A percentile compares a stretch with the other conserved stretches of the same genome.
phyloP scores from a whole-genome alignment of 2,329 filamentous ascomycete species.

The Plectosphaerella sp. region DNA sequence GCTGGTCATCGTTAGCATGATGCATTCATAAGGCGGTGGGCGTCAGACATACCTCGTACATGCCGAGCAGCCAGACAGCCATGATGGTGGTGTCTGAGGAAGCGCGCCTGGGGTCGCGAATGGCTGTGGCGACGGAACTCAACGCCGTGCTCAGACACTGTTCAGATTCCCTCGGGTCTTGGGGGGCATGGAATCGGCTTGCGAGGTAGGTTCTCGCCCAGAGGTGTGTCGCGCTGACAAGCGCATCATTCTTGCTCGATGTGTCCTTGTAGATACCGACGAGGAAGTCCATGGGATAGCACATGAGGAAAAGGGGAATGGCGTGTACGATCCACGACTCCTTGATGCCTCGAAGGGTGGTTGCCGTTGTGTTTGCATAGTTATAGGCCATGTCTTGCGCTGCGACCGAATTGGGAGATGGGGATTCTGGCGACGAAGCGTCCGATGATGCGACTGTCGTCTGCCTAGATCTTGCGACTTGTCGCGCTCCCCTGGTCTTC shows the following conservation, averaged over 20 bases:
- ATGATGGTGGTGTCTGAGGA: conserved; percentile 28
- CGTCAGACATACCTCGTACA: conserved; percentile 27
- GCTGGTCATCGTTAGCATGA: conserved; percentile 16
- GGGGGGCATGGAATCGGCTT: conserved; percentile 26
- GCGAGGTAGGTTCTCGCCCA: conserved; percentile 34
- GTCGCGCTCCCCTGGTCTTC: neutral
- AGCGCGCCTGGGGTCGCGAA: conserved; percentile 20
- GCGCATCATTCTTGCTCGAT: conserved; percentile 22
- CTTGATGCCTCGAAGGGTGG: conserved; percentile 10
- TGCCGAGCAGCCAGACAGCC: conserved; percentile 34
- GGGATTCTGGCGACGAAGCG: neutral
- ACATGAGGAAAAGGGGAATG: conserved; percentile 31
- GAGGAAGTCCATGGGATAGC: conserved; percentile 31
- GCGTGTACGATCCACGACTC: conserved; percentile 35
- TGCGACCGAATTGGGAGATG: neutral
- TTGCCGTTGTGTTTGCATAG: neutral
- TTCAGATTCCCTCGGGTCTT: conserved; percentile 25
- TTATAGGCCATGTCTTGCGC: neutral
- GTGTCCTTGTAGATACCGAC: conserved; percentile 19
- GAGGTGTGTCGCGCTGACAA: conserved; percentile 33
- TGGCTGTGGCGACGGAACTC: conserved; percentile 30
- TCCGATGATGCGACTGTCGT: neutral
- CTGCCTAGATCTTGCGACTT: neutral
- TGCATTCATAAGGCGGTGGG: neutral
- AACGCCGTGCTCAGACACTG: conserved; percentile 30